These are phyloP conservation scores for Paracoccidioides lutzii DNA, from an alignment of 2,329 filamentous ascomycete genomes.

Conservation along the genomic window DNA sequence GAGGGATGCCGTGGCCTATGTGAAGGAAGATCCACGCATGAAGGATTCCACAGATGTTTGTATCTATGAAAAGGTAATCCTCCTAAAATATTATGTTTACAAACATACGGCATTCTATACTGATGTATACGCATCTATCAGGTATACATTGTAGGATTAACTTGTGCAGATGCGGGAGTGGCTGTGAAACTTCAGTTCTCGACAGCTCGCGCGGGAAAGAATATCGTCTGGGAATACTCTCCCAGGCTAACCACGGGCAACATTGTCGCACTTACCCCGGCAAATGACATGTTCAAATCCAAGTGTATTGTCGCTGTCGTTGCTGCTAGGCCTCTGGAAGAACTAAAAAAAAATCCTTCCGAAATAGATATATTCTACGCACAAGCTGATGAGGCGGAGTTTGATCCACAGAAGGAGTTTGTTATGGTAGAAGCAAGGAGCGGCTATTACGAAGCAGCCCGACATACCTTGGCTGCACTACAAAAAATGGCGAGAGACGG, in stretches of 20 bases:
- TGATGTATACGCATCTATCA: slow-evolving; percentile 22
- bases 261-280: slow-evolving; percentile 43
- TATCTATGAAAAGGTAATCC: slow-evolving; percentile 56
- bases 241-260: slow-evolving; percentile 44
- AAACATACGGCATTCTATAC: not conserved
- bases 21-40: slow-evolving; percentile 42
- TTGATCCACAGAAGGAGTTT: slow-evolving; percentile 58
- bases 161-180: slow-evolving; percentile 49
- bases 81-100: not conserved
- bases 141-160: slow-evolving; percentile 55
- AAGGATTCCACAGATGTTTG: slow-evolving; percentile 46
- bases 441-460: slow-evolving; percentile 65
- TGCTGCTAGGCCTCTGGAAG: slow-evolving; percentile 53
- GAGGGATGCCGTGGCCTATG: slow-evolving; percentile 49
- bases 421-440: slow-evolving; percentile 65
- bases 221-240: slow-evolving; percentile 54
- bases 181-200: slow-evolving; percentile 60
- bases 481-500: slow-evolving; percentile 50
- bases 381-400: slow-evolving; percentile 43
- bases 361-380: slow-evolving; percentile 66
- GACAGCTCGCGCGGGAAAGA: slow-evolving; percentile 48
- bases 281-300: slow-evolving; percentile 46
- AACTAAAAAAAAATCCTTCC: slow-evolving; percentile 53
- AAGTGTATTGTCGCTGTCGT: slow-evolving; percentile 60
- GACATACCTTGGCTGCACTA: slow-evolving; percentile 59